A percentile compares a stretch with the other conserved stretches of the same genome.
Conservation (phyloP, 192 early-diverging fungal genomes). For the Phycomyces nitens region DNA sequence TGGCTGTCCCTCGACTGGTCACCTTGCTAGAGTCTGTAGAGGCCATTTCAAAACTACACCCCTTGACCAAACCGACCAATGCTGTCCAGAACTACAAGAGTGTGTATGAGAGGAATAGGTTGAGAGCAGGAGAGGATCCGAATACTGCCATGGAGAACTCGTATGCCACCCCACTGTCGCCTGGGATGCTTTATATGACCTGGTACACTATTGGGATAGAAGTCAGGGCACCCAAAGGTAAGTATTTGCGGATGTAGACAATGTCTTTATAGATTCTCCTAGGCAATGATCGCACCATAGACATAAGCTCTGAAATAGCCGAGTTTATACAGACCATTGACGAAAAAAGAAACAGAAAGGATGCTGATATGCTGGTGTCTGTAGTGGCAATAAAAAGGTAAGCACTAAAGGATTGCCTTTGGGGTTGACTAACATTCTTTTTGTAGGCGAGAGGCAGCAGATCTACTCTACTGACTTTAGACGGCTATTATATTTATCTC, state of each 20-base stretch:
- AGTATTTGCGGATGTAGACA: background rate
- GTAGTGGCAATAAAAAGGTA: background rate
- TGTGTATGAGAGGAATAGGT: constrained; percentile 1
- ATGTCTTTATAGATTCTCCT: background rate
- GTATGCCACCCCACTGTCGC: background rate
- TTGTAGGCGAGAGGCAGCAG: too few species aligned
- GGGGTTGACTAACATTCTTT: background rate
- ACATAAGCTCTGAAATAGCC: background rate
- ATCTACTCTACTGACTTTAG: too few species aligned
- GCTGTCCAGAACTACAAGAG: constrained; percentile 5
- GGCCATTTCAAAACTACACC: constrained; percentile 2
- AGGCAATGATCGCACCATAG: background rate
- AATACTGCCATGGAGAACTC: background rate
- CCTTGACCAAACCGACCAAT: background rate
- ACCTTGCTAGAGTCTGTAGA: constrained; percentile 2
- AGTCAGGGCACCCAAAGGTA: background rate
- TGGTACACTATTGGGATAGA: constrained; percentile 23
- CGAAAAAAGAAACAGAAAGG: constrained; percentile 6
- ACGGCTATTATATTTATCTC: too few species aligned
- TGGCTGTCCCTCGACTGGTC: constrained; percentile 14
- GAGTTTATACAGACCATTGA: background rate
- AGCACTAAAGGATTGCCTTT: background rate
- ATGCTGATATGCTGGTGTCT: constrained; percentile 6
- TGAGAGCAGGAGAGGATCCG: constrained; percentile 3
- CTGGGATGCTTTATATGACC: constrained; percentile 14